Evolutionary conservation across 805 yeast genomes (phyloP).

Genomic region (Blastobotrys americana): DNA sequence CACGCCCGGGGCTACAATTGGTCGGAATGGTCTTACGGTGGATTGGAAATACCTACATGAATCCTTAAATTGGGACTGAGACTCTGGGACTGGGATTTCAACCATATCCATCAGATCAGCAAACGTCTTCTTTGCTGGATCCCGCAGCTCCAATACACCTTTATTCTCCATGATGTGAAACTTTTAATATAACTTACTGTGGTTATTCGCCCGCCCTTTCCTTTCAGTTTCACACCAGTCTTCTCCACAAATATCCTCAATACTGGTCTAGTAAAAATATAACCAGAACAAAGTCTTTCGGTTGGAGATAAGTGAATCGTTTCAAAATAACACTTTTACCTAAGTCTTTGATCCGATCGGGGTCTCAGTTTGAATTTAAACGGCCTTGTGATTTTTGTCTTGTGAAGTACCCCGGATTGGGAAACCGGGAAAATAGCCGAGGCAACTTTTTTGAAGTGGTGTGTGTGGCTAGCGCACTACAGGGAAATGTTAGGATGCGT

Average conservation of each 20-base stretch:
- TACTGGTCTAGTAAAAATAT: neutral
- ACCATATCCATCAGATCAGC: conserved; percentile 15
- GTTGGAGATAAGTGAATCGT: too few relatives aligned
- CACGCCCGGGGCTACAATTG: conserved; percentile 22
- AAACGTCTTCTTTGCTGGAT: conserved; percentile 15
- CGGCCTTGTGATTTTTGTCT: too few relatives aligned
- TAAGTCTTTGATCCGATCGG: too few relatives aligned
- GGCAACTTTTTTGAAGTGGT: too few relatives aligned
- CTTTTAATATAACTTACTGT: neutral
- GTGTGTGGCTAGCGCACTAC: too few relatives aligned
- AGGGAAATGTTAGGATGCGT: too few relatives aligned
- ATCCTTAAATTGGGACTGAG: conserved; percentile 4
- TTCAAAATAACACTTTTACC: too few relatives aligned
- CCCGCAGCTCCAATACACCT: conserved; percentile 8
- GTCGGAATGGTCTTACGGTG: conserved; percentile 21
- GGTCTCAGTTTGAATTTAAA: too few relatives aligned
- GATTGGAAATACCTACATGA: conserved; percentile 19
- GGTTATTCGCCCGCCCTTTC: conserved; percentile 1
- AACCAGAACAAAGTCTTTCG: neutral
- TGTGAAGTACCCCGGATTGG: too few relatives aligned
- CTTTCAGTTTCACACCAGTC: neutral
- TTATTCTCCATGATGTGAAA: neutral
- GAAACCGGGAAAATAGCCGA: too few relatives aligned
- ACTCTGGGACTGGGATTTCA: conserved; percentile 14
- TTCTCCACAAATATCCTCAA: neutral